A percentile compares a stretch with the other conserved stretches of the same genome.
Conservation (phyloP, 805 yeast genomes). For the Metahyphopichia silvanorum region DNA sequence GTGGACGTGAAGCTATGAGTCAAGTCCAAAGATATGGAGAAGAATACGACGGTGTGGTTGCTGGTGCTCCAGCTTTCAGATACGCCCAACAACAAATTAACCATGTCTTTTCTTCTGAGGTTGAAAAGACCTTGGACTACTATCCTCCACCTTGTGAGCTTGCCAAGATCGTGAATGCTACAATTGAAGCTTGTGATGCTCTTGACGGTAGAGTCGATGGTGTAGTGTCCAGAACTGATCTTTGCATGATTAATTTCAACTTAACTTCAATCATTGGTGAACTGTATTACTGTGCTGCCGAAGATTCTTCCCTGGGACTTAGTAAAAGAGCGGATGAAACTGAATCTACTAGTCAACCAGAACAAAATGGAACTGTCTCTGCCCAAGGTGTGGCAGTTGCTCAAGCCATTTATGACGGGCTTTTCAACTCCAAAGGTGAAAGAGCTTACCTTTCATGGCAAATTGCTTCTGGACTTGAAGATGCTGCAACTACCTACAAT, state of each 20-base stretch:
- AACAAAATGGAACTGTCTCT: slow-evolving; percentile 5
- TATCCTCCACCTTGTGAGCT: slow-evolving; percentile 5
- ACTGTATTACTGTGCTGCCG: slow-evolving; percentile 4
- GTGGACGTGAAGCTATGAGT: slow-evolving; percentile 2
- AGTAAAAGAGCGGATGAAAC: no score
- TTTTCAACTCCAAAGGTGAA: slow-evolving; percentile 3
- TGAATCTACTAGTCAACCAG: slow-evolving; percentile 3
- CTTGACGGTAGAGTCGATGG: slow-evolving; percentile 5
- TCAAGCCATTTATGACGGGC: slow-evolving; percentile 5
- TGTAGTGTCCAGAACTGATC: slow-evolving; percentile 3
- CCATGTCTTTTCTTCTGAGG: slow-evolving; percentile 4
- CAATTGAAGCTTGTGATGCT: slow-evolving; percentile 4
- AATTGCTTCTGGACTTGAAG: slow-evolving; percentile 3
- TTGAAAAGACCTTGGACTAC: slow-evolving; percentile 4
- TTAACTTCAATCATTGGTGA: slow-evolving; percentile 4
- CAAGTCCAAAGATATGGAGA: slow-evolving; percentile 5
- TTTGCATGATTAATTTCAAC: slow-evolving; percentile 4
- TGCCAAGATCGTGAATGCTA: slow-evolving; percentile 5
- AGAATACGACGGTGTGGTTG: slow-evolving; percentile 3
- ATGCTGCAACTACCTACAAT: slow-evolving; percentile 4
- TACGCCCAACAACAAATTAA: slow-evolving; percentile 5
- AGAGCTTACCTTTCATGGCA: slow-evolving; percentile 5
- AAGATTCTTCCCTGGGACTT: no score
- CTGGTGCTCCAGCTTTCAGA: slow-evolving; percentile 5
- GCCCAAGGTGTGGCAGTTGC: slow-evolving; percentile 6